These are phyloP conservation scores for Corchorus olitorius DNA, from an alignment of 345 rosid species.

Conservation along the genomic window DNA sequence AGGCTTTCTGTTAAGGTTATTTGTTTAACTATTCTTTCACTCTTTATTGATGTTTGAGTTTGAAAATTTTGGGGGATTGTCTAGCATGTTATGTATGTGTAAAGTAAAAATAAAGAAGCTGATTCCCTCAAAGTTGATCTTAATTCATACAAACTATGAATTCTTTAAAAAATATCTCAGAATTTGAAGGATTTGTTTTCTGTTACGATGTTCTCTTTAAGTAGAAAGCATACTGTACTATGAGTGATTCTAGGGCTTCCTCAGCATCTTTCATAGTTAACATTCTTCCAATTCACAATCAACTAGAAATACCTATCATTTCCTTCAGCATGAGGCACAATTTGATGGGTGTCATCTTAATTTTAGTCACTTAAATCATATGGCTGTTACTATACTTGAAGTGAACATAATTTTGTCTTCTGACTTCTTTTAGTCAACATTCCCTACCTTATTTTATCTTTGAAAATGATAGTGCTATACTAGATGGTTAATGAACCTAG, in stretches of 20 bases:
- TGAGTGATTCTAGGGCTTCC: constrained; percentile 1
- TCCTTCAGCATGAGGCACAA: neutral
- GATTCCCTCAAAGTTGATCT: neutral
- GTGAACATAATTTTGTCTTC: neutral
- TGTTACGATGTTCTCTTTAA: neutral
- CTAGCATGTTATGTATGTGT: neutral
- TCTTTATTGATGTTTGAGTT: neutral
- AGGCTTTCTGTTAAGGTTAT: neutral
- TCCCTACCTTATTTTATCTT: neutral
- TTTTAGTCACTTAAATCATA: neutral
- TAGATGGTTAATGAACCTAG: neutral
- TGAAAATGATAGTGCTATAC: neutral
- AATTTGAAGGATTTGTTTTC: neutral
- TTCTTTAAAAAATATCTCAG: neutral
- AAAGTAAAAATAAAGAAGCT: neutral
- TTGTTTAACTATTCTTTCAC: neutral
- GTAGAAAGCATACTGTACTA: neutral
- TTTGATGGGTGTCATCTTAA: neutral
- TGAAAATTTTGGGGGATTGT: neutral
- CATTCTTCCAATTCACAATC: neutral
- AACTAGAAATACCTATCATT: neutral
- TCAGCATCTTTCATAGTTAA: neutral
- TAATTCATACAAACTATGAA: neutral
- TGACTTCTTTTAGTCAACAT: neutral
- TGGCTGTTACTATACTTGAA: constrained; percentile 2